Evolutionary conservation across 2,329 filamentous ascomycete species (phyloP).

Genomic region (Pseudogymnoascus sp.): DNA sequence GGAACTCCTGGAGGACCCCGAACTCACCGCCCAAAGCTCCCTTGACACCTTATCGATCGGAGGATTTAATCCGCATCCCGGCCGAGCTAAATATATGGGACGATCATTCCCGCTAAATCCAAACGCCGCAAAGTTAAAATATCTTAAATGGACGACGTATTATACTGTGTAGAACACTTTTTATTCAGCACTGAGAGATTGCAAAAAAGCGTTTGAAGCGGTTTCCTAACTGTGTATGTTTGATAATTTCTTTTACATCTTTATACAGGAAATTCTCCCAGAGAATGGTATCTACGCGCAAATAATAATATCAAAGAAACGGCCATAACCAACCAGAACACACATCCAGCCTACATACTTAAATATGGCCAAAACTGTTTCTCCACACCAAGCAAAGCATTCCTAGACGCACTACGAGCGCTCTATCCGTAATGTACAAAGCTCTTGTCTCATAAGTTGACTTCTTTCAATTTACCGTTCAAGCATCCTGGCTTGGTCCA

Average conservation of each 20-base stretch:
- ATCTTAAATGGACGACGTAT: conserved; percentile 4
- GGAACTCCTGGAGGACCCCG: background rate
- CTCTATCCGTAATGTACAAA: background rate
- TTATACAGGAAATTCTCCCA: background rate
- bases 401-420: background rate
- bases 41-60: background rate
- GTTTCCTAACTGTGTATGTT: background rate
- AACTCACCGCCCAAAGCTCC: conserved; percentile 5
- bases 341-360: background rate
- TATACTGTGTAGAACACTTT: background rate
- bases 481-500: background rate
- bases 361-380: background rate
- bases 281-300: background rate
- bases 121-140: conserved; percentile 2
- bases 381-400: background rate
- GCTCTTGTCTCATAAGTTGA: background rate
- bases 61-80: conserved; percentile 1
- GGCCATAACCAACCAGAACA: background rate
- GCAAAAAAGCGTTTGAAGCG: background rate
- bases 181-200: background rate
- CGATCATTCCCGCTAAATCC: conserved; percentile 3
- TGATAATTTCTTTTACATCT: background rate
- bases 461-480: background rate
- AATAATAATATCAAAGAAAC: background rate
- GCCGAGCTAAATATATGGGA: background rate